Conservation (phyloP, 306 rosid genomes). For the Begonia peltatifolia region DNA sequence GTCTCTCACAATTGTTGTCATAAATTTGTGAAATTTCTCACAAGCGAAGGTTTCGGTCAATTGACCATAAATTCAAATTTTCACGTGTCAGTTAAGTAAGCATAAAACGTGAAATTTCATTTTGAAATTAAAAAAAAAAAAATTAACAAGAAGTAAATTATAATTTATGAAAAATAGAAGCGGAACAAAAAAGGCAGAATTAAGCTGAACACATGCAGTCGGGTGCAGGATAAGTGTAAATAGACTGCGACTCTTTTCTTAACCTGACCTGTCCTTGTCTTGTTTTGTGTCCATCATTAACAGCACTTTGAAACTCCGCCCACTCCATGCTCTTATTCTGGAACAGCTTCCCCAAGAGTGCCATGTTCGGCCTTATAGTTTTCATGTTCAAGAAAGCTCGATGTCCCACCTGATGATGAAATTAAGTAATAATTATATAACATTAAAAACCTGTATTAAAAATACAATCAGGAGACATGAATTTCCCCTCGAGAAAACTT, state of each 20-base stretch:
- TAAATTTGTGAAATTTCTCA: too few relatives aligned
- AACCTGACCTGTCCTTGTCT: constrained; percentile 80
- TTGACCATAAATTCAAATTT: too few relatives aligned
- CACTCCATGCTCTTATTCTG: constrained; percentile 59
- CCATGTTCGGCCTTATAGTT: constrained; percentile 91
- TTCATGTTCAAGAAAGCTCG: constrained; percentile 63
- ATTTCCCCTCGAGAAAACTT: too few relatives aligned
- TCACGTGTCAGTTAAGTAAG: too few relatives aligned
- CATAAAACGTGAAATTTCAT: too few relatives aligned
- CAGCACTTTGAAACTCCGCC: constrained; percentile 57
- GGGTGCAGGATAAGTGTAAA: constrained; percentile 89
- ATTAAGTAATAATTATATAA: neutral
- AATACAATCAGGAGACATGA: too few relatives aligned
- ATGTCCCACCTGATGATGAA: constrained; percentile 64
- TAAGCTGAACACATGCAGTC: constrained; percentile 62
- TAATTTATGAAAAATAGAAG: too few relatives aligned
- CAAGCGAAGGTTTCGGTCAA: too few relatives aligned
- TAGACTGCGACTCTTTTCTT: constrained; percentile 76
- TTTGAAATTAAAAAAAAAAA: too few relatives aligned
- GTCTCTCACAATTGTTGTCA: too few relatives aligned
- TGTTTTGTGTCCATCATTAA: constrained; percentile 54
- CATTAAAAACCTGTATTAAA: too few relatives aligned
- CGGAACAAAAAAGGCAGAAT: neutral
- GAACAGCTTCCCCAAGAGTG: constrained; percentile 62
- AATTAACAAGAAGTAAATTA: too few relatives aligned